Evolutionary conservation across 805 yeast genomes (phyloP), one percentile per base, ranked within the genome.

Genomic region (Metschnikowia rubicola): DNA sequence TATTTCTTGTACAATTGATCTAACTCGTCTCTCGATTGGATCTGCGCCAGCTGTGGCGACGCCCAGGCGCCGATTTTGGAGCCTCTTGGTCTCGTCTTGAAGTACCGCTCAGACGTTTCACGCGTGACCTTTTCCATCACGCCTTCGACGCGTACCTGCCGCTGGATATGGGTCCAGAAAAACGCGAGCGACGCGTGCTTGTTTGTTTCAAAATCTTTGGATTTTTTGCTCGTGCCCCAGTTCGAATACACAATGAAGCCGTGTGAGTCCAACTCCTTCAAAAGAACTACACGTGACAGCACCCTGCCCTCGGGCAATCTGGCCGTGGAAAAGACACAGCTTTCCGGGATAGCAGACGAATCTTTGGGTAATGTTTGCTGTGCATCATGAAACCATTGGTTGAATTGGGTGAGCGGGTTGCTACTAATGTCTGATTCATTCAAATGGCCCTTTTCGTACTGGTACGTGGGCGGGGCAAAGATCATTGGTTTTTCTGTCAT

Each of bases 61-160:
- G 97, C 86, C 96, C 97, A 91, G 0, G 99, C 99, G 30, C 99
- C 98, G 51, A 94, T 82, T 62, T 86, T 83, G 30, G 96, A 86
- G 7, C 95, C 97, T 48, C 96, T 75, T 34, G 99, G 99, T 62
- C 99, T 78, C 0, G 96, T 85, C 43, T 79, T 77, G 67, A 81
- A 94, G 67, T 94, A 94, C 41, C 84, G 74, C 56, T 84, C 81
- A 6, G 88, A 79, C 30, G 86, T 88, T 57, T 86, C 91, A 48
- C 83, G 73, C 28, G 81, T 73, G 37, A 91, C 86, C 51, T 75
- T 78, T 65, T 87, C 95, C 56, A 88, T 82, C 9, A 70, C 54
- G 30, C 99, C 99, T 65, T 94, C 98, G 8, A 94, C 84, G 52
- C 99, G 79, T 4, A 94, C 96, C 67, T 90, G 97, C 55, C 97